Evolutionary conservation across 1,284 basidiomycete genomes (phyloP).

Genomic region (Ceratobasidium sp.): DNA sequence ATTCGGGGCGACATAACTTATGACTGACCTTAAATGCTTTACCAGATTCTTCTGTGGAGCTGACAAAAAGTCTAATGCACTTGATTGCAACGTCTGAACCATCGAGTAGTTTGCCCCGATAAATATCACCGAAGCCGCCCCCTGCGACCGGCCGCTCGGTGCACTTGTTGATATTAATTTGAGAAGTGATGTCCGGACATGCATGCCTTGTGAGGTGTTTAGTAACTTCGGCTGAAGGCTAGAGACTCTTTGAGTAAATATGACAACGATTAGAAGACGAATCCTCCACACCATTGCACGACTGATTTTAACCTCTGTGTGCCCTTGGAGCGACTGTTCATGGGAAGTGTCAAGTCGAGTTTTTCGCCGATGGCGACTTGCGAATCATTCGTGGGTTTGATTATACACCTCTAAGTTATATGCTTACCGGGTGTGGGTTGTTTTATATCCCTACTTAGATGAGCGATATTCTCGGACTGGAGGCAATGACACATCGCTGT

Average conservation of each 20-base stretch:
- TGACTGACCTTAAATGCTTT: not conserved
- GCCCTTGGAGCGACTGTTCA: no score
- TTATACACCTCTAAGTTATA: no score
- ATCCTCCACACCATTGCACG: no score
- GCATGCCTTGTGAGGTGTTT: not conserved
- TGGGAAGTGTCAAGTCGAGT: no score
- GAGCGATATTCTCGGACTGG: no score
- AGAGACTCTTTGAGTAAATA: not conserved
- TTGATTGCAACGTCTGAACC: not conserved
- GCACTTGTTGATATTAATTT: not conserved
- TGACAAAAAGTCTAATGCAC: not conserved
- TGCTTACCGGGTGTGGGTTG: no score
- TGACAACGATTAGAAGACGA: no score
- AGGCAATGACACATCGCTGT: no score
- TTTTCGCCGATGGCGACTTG: no score
- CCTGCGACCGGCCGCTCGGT: not conserved
- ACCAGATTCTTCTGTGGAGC: not conserved
- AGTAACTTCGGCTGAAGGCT: not conserved
- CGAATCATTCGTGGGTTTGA: no score
- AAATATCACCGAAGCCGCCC: conserved; percentile 9
- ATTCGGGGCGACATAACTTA: not conserved
- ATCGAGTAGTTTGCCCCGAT: not conserved
- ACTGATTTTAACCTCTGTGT: no score
- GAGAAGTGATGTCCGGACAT: not conserved
- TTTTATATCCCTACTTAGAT: no score